Base-by-base conservation (phyloP, 257 asterid genomes). In the Petunia secreta region DNA sequence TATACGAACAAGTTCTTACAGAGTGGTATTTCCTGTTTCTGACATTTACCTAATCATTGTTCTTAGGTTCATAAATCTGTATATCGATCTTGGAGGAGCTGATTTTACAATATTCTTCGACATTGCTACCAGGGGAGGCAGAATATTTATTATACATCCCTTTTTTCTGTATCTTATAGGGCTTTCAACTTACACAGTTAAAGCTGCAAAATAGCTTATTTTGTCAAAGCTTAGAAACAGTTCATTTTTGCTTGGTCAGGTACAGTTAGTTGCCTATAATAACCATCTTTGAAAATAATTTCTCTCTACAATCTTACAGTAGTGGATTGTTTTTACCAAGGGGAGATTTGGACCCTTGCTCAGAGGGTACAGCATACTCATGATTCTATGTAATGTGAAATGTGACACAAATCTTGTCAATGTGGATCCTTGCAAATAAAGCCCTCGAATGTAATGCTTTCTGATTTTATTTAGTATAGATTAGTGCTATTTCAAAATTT, bases 401-500 rank as follows among this genome's bases (percentile, higher is more conserved):
- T 25, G 25, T 25, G 25, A 25, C 25, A 25, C 25, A 25, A 25
- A 25, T 25, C 25, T 25, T 25, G 25, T 25, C 25, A 25, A 25
- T 25, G 25, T 25, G 25, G 25, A 25, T 25, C 25, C 25, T 25
- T 25, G 25, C 25, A 25, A 25, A 25, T 25, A 25, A 25, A 25
- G 25, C 62, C 77, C 44, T 71, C 10, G 1, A 25, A 69, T 48
- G 40, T 71, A 48, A 48, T 34, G 34, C 5, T 73, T 50, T 11
- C 2, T 50, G 36, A 36, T 50, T 50, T 34, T 40, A 73, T 50
- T 11, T 5, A 73, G 7, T 34, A 48, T 73, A 50, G 46, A 73
- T 73, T 50, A 73, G 13, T 73, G 78, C 52, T 67, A 67, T 67
- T 67, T 67, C 1, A 25, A 25, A 25, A 25, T 25, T 67, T 43